Percentiles rank a stretch among this genome's conserved stretches.
Conservation (phyloP, 495 filamentous ascomycete genomes). For the Neurospora sp. region DNA sequence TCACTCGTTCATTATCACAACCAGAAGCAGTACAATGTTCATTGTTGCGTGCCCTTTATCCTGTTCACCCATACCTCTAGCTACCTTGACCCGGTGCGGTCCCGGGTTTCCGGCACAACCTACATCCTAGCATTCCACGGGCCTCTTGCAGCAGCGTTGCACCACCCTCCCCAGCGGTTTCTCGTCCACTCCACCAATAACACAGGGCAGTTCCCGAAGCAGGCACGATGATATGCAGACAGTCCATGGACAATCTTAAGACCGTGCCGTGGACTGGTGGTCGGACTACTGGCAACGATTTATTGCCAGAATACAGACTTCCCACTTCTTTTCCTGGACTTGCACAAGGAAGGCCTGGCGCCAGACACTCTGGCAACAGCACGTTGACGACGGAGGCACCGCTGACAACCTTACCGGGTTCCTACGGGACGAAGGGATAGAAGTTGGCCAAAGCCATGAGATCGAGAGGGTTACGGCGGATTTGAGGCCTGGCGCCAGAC, state of each 20-base stretch:
- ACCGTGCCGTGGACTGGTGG: not conserved
- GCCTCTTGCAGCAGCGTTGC: not conserved
- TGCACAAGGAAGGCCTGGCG: too few relatives aligned
- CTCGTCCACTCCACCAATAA: not conserved
- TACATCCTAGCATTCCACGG: not conserved
- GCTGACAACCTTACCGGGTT: too few relatives aligned
- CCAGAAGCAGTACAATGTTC: not conserved
- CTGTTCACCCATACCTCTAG: too few relatives aligned
- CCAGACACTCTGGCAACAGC: too few relatives aligned
- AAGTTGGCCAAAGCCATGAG: too few relatives aligned
- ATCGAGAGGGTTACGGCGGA: too few relatives aligned
- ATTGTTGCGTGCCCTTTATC: not conserved
- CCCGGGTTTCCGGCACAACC: not conserved
- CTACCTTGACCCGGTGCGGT: not conserved
- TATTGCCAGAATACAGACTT: too few relatives aligned
- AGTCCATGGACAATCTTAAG: not conserved
- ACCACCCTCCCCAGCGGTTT: not conserved
- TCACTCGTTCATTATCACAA: not conserved
- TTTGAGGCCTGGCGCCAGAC: too few relatives aligned
- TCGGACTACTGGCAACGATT: too few relatives aligned
- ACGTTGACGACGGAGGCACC: too few relatives aligned
- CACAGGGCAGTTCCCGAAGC: not conserved
- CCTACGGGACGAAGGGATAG: too few relatives aligned
- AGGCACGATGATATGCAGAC: not conserved
- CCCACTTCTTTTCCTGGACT: too few relatives aligned